Conservation (phyloP, 768 basidiomycete genomes). For the Pleurotus giganteus region DNA sequence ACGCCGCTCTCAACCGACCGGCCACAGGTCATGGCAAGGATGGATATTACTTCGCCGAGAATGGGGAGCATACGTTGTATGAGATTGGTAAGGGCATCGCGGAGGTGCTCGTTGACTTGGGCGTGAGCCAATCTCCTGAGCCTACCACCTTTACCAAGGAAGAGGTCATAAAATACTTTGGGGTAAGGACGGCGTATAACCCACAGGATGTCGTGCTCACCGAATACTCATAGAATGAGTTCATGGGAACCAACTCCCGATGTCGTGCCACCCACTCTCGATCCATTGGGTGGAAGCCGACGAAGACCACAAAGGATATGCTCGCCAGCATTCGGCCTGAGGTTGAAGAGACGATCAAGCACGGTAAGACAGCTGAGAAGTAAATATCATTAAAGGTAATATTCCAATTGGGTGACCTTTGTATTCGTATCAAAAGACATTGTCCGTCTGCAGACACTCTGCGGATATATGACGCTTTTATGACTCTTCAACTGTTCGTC, state of each 20-base stretch:
- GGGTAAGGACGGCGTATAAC: no score
- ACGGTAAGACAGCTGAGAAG: no score
- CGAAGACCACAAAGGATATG: conserved; percentile 37
- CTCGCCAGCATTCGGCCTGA: conserved; percentile 39
- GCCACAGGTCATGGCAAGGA: conserved; percentile 19
- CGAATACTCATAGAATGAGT: conserved; percentile 22
- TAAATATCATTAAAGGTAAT: no score
- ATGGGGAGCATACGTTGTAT: conserved; percentile 17
- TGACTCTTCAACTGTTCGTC: no score
- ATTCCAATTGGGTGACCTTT: no score
- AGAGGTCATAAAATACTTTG: conserved; percentile 16
- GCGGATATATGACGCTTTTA: no score
- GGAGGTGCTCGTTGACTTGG: conserved; percentile 14
- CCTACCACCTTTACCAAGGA: conserved; percentile 17
- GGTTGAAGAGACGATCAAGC: no score
- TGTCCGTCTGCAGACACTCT: no score
- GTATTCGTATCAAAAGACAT: no score
- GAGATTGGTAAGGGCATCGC: conserved; percentile 15
- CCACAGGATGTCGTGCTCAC: no score
- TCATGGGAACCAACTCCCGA: conserved; percentile 39
- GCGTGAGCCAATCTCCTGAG: conserved; percentile 14
- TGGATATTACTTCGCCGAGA: conserved; percentile 23
- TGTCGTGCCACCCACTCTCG: conserved; percentile 33
- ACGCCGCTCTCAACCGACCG: conserved; percentile 7
- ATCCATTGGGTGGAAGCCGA: conserved; percentile 45